These are phyloP conservation scores for Russula sp. DNA, from an alignment of 768 basidiomycete species.

Conservation along the genomic window DNA sequence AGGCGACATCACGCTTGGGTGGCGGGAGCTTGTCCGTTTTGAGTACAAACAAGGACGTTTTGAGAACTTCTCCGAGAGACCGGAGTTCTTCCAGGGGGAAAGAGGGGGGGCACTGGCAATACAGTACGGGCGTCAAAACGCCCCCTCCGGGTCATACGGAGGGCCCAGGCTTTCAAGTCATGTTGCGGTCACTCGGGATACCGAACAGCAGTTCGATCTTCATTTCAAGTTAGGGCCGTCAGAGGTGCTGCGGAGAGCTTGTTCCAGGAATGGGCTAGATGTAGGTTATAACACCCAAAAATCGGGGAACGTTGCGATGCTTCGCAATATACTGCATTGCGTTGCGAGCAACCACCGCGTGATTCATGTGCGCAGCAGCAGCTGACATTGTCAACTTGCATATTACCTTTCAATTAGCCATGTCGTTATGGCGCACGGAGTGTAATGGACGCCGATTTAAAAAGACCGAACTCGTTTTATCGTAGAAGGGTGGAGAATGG, in stretches of 20 bases:
- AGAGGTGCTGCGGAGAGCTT: too few relatives aligned
- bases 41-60: too few relatives aligned
- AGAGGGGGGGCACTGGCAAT: not conserved
- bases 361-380: not conserved
- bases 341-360: not conserved
- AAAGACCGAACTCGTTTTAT: not conserved
- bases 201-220: not conserved
- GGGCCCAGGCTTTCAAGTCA: too few relatives aligned
- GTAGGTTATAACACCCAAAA: too few relatives aligned
- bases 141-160: not conserved
- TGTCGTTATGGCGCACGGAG: not conserved
- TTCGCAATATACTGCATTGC: too few relatives aligned
- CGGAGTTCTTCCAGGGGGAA: not conserved
- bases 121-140: not conserved
- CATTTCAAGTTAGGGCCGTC: not conserved
- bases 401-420: too few relatives aligned
- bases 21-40: not conserved
- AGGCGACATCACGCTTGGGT: not conserved
- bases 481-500: not conserved
- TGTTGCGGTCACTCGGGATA: not conserved
- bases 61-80: not conserved
- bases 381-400: too few relatives aligned
- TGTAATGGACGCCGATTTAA: not conserved
- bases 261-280: too few relatives aligned
- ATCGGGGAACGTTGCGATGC: too few relatives aligned